Conservation (phyloP, 768 basidiomycete genomes). For the Tremella mesenterica region DNA sequence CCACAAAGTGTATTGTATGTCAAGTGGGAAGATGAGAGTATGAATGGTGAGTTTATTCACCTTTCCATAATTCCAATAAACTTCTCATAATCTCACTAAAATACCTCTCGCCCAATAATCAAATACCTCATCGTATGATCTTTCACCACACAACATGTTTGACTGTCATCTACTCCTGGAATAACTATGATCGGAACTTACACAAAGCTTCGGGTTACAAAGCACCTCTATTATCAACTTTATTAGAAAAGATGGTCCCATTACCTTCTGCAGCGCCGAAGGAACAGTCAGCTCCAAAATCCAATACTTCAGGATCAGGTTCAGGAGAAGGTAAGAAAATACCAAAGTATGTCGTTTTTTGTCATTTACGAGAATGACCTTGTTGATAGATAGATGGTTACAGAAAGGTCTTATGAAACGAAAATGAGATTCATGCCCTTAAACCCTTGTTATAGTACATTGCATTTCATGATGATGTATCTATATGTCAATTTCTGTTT, state of each 20-base stretch:
- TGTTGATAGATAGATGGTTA: slow-evolving; percentile 24
- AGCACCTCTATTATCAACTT: slow-evolving; percentile 34
- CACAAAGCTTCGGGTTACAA: slow-evolving; percentile 26
- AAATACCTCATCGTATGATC: too few species aligned
- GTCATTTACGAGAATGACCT: neutral
- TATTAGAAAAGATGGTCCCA: slow-evolving; percentile 31
- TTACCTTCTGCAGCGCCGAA: slow-evolving; percentile 23
- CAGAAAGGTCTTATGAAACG: slow-evolving; percentile 36
- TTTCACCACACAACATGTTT: too few species aligned
- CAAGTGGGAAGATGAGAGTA: slow-evolving; percentile 35
- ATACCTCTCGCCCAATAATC: too few species aligned
- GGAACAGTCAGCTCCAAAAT: neutral
- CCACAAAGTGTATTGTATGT: slow-evolving; percentile 42
- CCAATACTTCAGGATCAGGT: neutral
- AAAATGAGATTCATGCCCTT: slow-evolving; percentile 10
- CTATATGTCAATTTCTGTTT: slow-evolving; percentile 5
- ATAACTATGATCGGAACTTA: neutral
- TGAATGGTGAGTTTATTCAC: slow-evolving; percentile 35
- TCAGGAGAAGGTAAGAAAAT: slow-evolving; percentile 39
- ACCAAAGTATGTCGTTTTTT: slow-evolving; percentile 36
- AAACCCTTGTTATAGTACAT: slow-evolving; percentile 1
- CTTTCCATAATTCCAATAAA: too few species aligned
- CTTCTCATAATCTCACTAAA: too few species aligned
- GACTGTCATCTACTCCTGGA: too few species aligned
- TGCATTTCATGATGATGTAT: slow-evolving; percentile 11